phyloP scores from a whole-genome alignment of 176 grass and related monocot genomes.

The Bromus sterilis region DNA sequence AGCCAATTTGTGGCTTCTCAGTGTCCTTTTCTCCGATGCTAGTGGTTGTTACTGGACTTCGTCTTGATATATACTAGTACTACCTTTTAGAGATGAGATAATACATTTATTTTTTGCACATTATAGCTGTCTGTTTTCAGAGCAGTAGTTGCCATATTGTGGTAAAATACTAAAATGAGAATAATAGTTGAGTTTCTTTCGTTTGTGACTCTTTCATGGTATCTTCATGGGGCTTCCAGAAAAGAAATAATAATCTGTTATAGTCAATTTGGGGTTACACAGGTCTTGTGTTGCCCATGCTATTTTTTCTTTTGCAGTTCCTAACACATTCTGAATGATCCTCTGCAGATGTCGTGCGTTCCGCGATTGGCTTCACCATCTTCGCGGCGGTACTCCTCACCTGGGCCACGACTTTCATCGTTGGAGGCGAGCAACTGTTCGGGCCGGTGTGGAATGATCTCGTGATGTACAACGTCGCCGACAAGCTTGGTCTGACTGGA shows the following conservation, averaged over 20 bases:
- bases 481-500: conserved; percentile 59
- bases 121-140: background rate
- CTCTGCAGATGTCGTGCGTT: conserved; percentile 77
- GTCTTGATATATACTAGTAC: background rate
- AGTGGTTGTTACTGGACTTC: background rate
- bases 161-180: background rate
- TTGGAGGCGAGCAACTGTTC: conserved; percentile 69
- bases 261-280: background rate
- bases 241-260: background rate
- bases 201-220: background rate
- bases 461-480: conserved; percentile 88
- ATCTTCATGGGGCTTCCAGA: background rate
- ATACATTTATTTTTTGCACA: background rate
- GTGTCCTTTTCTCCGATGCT: background rate
- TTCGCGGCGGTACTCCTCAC: conserved; percentile 58
- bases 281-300: background rate
- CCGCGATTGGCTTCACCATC: conserved; percentile 52
- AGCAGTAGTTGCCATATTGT: background rate
- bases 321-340: background rate
- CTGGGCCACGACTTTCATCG: conserved; percentile 69
- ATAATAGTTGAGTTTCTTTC: background rate
- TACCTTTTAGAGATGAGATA: background rate
- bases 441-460: conserved; percentile 80
- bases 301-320: background rate
- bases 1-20: background rate